These are phyloP conservation scores for Colletotrichum sp. DNA, from an alignment of 2,329 filamentous ascomycete genomes.

Conservation along the genomic window DNA sequence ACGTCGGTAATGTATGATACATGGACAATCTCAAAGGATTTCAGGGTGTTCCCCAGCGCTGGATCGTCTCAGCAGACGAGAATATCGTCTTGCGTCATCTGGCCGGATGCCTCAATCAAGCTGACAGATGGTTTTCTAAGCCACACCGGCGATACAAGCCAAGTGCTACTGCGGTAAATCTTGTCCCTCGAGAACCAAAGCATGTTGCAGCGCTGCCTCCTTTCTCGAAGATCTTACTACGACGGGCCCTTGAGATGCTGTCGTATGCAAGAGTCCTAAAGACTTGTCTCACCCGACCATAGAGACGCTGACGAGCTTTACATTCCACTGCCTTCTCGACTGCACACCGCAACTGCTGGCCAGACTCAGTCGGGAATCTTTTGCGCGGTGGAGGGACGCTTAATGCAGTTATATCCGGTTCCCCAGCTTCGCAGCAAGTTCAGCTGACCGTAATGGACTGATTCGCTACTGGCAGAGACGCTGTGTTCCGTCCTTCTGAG, in stretches of 20 bases:
- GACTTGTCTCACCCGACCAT: background rate
- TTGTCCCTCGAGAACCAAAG: background rate
- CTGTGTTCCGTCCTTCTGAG: no score
- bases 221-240: background rate
- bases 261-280: background rate
- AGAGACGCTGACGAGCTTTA: background rate
- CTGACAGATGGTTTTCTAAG: background rate
- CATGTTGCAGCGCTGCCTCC: background rate
- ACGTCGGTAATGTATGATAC: background rate
- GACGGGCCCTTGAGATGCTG: background rate
- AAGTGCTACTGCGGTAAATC: background rate
- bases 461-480: background rate
- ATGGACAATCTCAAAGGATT: background rate
- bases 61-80: background rate
- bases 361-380: background rate
- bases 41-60: background rate
- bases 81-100: background rate
- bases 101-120: background rate
- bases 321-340: rapidly evolving
- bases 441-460: background rate
- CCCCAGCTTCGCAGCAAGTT: background rate
- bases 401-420: background rate
- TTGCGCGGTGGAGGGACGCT: background rate
- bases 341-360: background rate
- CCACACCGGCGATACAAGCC: background rate